Conservation (phyloP, 148 eudicot species). For the Pouteria glomerata region DNA sequence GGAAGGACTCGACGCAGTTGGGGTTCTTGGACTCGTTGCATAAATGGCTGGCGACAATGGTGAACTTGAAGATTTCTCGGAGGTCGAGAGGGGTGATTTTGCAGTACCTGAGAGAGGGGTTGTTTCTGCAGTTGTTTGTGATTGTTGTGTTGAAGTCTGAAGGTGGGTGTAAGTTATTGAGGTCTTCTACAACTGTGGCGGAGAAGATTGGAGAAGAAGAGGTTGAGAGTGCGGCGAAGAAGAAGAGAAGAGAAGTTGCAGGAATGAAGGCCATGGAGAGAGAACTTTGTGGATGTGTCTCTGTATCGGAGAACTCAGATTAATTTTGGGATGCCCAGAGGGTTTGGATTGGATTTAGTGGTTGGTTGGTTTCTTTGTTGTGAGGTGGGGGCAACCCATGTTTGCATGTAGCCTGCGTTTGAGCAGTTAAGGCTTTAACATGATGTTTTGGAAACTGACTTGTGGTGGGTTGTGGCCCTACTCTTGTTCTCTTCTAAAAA, state of each 20-base stretch:
- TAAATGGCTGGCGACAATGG: slow-evolving; percentile 33
- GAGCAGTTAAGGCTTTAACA: neutral
- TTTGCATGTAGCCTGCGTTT: neutral
- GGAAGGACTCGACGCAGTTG: slow-evolving; percentile 24
- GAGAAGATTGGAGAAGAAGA: neutral
- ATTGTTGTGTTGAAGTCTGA: slow-evolving; percentile 32
- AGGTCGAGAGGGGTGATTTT: slow-evolving; percentile 23
- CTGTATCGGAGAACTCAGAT: no score
- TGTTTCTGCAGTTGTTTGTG: slow-evolving; percentile 25
- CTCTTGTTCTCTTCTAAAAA: no score
- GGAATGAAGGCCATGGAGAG: slow-evolving; percentile 18
- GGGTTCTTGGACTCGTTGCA: slow-evolving; percentile 30
- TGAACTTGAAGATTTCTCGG: slow-evolving; percentile 26
- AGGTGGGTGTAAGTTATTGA: slow-evolving; percentile 28
- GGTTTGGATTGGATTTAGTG: neutral
- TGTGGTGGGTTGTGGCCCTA: no score
- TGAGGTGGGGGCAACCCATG: slow-evolving; percentile 11
- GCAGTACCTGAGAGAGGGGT: slow-evolving; percentile 33
- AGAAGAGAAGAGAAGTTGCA: slow-evolving; percentile 6
- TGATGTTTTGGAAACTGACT: no score
- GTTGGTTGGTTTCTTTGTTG: neutral
- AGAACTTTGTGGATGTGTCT: slow-evolving; percentile 4
- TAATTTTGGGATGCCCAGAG: neutral
- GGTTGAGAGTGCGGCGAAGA: slow-evolving; percentile 4
- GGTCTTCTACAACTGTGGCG: slow-evolving; percentile 25